Base-by-base conservation (phyloP, 2,329 filamentous ascomycete species). In the Aspergillus piperis region DNA sequence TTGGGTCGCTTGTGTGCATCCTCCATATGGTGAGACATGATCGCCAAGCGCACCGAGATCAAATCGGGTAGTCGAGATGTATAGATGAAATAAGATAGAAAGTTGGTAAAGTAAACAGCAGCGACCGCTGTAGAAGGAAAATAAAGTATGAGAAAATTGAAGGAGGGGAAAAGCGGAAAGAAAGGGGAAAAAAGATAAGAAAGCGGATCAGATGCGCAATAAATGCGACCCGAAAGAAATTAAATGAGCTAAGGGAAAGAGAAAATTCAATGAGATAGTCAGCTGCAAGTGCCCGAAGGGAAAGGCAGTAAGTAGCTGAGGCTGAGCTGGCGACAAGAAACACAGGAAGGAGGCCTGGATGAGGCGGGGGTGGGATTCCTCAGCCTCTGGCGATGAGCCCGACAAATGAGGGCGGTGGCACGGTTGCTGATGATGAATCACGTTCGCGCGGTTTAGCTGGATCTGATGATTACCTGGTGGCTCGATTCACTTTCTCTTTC, bases 1-100 rank as follows among this genome's bases (percentile, higher is more conserved):
- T 73, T 80, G 11, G 79, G 79, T 36, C 76, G 70, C 57, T 73
- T 72, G 41, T 74, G 74, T 54, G 71, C 63, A 52, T 75, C 68
- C 17, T 74, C 72, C 55, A 62, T 64, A 60, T 68, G 67, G 64
- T 76, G 68, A 66, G 69, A 67, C 23, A 55, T 36, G 30, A 44
- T 47, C n/a, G 23, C 44, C 70, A 74, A 23, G 19, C 21, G 19
- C 19, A 19, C n/a, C n/a, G n/a, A 13, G 23, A 21, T 5, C 5
- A 21, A 44, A 5, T 44, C 2, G 74, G 41, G 68, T 65, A 59
- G 67, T 68, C 55, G n/a, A 41, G 11, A 52, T 53, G 42, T 67
- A 61, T 62, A 19, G 36, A 38, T 32, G 21, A 54, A 42, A 53
- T 15, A 25, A 58, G 42, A 61, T 15, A 42, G 47, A 55, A 52